Evolutionary conservation across 176 grass and related monocot species (phyloP).

Genomic region (Chloris gayana): DNA sequence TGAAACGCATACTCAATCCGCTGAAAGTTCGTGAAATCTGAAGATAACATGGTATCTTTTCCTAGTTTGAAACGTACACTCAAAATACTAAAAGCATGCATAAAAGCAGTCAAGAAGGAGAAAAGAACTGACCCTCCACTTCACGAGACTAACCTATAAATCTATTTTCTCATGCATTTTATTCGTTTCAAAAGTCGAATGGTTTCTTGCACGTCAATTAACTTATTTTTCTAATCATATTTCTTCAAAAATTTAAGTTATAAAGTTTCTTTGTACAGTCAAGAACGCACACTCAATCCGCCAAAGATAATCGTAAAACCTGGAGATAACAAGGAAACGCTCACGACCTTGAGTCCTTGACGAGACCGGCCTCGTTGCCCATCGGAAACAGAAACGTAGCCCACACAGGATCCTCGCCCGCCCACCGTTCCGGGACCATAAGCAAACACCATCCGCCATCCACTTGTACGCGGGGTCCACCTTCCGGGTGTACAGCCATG

Average conservation of each 20-base stretch:
- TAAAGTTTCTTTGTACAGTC: neutral
- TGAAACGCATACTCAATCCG: too few relatives aligned
- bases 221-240: neutral
- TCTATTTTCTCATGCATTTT: neutral
- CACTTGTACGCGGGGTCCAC: slow-evolving; percentile 16
- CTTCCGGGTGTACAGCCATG: neutral
- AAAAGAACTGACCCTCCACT: neutral
- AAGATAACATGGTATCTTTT: neutral
- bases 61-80: neutral
- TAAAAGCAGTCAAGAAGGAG: neutral
- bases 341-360: neutral
- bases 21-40: too few relatives aligned
- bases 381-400: neutral
- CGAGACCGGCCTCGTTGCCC: neutral
- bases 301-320: too few relatives aligned
- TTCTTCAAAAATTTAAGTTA: too few relatives aligned
- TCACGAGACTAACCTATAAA: neutral
- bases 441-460: slow-evolving; percentile 20
- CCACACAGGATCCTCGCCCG: neutral
- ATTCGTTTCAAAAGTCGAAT: neutral
- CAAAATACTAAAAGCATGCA: neutral
- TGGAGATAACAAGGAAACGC: too few relatives aligned
- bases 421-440: neutral
- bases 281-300: too few relatives aligned
- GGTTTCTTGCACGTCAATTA: neutral